Conservation (phyloP, 148 eudicot species). For the Gaultheria prostrata region DNA sequence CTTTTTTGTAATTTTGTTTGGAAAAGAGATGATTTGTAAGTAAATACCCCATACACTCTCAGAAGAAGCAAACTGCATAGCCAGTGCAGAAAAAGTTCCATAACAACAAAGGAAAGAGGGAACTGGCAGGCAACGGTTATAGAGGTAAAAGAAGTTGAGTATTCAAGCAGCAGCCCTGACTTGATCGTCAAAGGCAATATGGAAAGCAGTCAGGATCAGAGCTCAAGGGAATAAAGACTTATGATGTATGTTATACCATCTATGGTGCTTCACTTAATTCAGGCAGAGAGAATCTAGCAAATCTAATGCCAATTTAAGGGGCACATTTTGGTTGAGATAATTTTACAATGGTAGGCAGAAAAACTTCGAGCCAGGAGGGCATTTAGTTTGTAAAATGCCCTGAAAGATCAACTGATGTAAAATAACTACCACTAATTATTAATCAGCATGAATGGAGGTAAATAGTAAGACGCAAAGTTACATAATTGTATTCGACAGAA, state of each 20-base stretch:
- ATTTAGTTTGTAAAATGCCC: neutral
- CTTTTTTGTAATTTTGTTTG: neutral
- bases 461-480: neutral
- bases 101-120: neutral
- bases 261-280: neutral
- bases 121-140: neutral
- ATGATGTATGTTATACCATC: neutral
- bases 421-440: neutral
- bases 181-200: neutral
- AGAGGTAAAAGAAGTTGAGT: neutral
- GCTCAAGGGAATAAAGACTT: neutral
- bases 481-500: neutral
- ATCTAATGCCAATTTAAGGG: neutral
- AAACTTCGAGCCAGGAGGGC: neutral
- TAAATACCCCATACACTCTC: neutral
- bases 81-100: neutral
- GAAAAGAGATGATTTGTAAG: neutral
- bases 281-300: neutral
- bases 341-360: neutral
- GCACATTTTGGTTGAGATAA: constrained; percentile 8
- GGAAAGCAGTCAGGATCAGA: neutral
- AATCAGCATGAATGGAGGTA: neutral
- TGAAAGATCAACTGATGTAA: neutral
- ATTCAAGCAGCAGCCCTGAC: neutral
- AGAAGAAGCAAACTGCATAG: neutral